Evolutionary conservation across 2,329 filamentous ascomycete species (phyloP).

Genomic region (Ophiocordyceps robertsii): DNA sequence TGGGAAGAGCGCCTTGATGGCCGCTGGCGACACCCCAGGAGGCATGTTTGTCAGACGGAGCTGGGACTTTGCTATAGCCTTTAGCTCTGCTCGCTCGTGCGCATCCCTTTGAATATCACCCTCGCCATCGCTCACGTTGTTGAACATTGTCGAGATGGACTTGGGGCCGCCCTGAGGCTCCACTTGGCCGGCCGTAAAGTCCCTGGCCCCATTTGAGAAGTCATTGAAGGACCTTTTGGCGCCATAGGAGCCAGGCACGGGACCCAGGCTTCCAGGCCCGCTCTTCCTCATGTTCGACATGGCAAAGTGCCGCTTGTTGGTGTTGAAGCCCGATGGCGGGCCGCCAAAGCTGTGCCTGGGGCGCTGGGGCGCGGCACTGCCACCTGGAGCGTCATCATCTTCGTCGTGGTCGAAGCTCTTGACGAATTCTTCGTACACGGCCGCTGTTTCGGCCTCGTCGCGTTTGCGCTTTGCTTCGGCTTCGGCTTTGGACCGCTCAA

Average conservation of each 20-base stretch:
- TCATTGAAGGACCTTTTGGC: slow-evolving; percentile 40
- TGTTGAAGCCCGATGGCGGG: slow-evolving; percentile 3
- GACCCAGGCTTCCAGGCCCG: slow-evolving; percentile 49
- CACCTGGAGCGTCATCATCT: slow-evolving; percentile 23
- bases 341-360: slow-evolving; percentile 15
- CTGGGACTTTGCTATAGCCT: slow-evolving; percentile 48
- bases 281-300: slow-evolving; percentile 42
- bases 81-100: slow-evolving; percentile 35
- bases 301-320: slow-evolving; percentile 50
- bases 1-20: slow-evolving; percentile 46
- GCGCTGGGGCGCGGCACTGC: slow-evolving; percentile 5
- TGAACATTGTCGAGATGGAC: slow-evolving; percentile 56
- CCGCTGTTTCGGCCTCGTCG: slow-evolving; percentile 77
- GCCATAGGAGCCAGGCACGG: slow-evolving; percentile 30
- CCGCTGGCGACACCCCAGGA: slow-evolving; percentile 43
- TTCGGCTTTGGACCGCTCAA: slow-evolving; percentile 79
- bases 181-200: slow-evolving; percentile 18
- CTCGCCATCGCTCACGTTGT: slow-evolving; percentile 52
- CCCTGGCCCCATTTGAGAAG: slow-evolving; percentile 21
- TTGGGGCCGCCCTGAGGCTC: slow-evolving; percentile 32
- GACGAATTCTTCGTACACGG: slow-evolving; percentile 76
- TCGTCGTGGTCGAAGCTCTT: slow-evolving; percentile 60
- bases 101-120: slow-evolving; percentile 25
- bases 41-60: slow-evolving; percentile 48
- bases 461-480: slow-evolving; percentile 76